Percentiles rank a stretch among this genome's conserved stretches.
Conservation (phyloP, 2,329 filamentous ascomycete species). For the Aspergillus pseudoglaucus region DNA sequence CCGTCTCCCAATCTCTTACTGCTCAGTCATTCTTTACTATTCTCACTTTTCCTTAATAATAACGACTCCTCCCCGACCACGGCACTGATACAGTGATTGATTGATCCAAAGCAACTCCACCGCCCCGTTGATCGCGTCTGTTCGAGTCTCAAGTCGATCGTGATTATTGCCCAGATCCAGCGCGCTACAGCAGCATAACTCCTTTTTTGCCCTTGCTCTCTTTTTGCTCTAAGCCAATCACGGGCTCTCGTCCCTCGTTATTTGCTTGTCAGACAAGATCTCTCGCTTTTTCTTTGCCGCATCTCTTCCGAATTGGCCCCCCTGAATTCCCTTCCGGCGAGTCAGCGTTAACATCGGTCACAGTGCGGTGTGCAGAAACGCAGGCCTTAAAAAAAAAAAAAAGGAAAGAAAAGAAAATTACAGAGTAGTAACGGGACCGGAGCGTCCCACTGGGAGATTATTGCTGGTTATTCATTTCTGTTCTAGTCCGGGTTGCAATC, state of each 20-base stretch:
- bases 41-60: no score
- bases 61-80: no score
- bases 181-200: background rate
- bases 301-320: slow-evolving; percentile 1
- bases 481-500: background rate
- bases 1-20: slow-evolving; percentile 7
- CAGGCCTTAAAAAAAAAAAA: background rate
- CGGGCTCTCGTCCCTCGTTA: slow-evolving; percentile 1
- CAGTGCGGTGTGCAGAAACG: background rate
- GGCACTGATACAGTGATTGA: no score
- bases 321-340: slow-evolving; percentile 8
- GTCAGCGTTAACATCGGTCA: slow-evolving; percentile 2
- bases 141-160: slow-evolving; percentile 2
- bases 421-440: background rate
- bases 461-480: background rate
- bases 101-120: slow-evolving; percentile 6
- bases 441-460: background rate
- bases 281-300: slow-evolving; percentile 5
- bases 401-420: background rate
- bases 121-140: slow-evolving; percentile 9
- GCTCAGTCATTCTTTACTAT: background rate
- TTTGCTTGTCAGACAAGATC: slow-evolving; percentile 1
- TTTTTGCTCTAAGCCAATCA: slow-evolving; percentile 5
- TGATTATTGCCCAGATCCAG: background rate
- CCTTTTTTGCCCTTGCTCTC: slow-evolving; percentile 1